Evolutionary conservation across 1,284 basidiomycete genomes (phyloP), one percentile per base, ranked within the genome.

Genomic region (Lignosus rhinocerotis): DNA sequence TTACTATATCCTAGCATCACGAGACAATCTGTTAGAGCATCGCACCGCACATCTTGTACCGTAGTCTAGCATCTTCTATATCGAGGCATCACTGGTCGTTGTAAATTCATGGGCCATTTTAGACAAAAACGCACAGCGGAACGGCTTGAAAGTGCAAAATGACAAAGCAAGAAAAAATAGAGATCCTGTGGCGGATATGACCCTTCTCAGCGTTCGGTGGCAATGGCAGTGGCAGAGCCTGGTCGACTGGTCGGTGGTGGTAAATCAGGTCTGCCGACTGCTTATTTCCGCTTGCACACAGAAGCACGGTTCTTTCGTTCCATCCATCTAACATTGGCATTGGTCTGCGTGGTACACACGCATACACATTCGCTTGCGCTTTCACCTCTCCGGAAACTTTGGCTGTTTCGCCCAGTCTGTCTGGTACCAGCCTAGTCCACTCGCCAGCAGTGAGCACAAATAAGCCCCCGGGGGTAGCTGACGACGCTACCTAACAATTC

Each of bases 21-120:
- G 82, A 83, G 81, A 83, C 80, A 83, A 76, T 79, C 74, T 78
- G 78, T 77, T 82, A 83, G 80, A 82, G 82, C 80, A 83, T 81
- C 81, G 82, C 80, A 81, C 71, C 81, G 82, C 80, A 81, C 71
- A 78, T 73, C 76, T 68, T 82, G 80, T 82, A 81, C 75, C 74
- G 74, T 81, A 80, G 76, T 53, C 56, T 70, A 72, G 69, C 73
- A 69, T 67, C 64, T 68, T 62, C 62, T 66, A 64, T 69, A 66
- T 67, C 67, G 63, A 68, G 55, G 58, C 61, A 55, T 62, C 32
- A 56, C 59, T 61, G 60, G 63, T 64, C 66, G 66, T 65, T 67
- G 68, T 67, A 66, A 54, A 56, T 64, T 55, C 42, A 62, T 61
- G 56, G 53, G 56, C 63, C 19, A 9, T 12, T 1, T 16, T 46